Base-by-base conservation (phyloP, 2,329 filamentous ascomycete species). In the Rutstroemia sp. region DNA sequence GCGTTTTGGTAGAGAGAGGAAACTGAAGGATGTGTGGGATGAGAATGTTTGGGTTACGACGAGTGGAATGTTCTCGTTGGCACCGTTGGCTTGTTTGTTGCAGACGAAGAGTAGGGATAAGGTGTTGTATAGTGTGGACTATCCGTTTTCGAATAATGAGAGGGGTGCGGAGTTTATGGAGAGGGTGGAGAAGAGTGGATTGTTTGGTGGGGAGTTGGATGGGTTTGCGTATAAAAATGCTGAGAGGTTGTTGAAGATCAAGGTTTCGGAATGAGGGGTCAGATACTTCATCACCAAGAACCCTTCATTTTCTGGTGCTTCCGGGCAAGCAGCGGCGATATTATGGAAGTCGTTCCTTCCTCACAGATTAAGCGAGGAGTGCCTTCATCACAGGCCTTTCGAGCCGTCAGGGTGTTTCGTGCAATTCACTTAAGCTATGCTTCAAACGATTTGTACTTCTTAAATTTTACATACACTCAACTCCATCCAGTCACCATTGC, bases 1-100 rank as follows among this genome's bases (percentile, higher is more conserved):
- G 10, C 59, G 66, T 30, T 70, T 66, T 65, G 69, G 71, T 61
- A 67, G 12, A 66, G 67, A 57, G 56, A 67, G 56, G 61, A 64
- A 68, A 0, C 76, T 83, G 48, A 63, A 68, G 14, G 70, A 78
- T 12, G 77, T 82, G 2, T 84, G 77, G 73, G 72, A 76, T 48
- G 68, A 74, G 57, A 84, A 84, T 57, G 68, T 83, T 10, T 83
- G 78, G 75, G 65, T 84, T 25, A 82, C 80, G 1, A 82, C 79
- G 2, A 77, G 74, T 52, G 80, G 80, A 2, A 74, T 77, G 56
- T 81, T 77, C 66, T 74, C 74, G 27, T 58, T 82, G 17, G 72
- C 69, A 54, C 76, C 75, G 5, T 62, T 83, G 68, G 72, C 72
- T 2, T 74, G 70, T 51, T 63, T 77, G 6, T 56, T 76, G 48